Conservation (phyloP, 768 basidiomycete species). For the Amanita molliuscula region DNA sequence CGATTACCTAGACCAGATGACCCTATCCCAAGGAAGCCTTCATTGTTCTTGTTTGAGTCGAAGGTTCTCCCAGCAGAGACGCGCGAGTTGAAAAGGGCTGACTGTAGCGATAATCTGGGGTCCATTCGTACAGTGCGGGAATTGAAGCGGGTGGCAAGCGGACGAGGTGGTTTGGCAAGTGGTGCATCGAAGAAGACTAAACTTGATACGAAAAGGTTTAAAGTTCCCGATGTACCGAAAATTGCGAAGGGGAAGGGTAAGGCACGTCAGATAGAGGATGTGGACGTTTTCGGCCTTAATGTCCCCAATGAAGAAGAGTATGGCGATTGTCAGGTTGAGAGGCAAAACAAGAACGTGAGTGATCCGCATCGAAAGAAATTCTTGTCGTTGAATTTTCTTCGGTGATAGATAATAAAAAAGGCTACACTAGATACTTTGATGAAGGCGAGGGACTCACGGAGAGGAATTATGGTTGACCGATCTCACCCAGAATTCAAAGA, state of each 20-base stretch:
- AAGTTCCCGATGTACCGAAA: slow-evolving; percentile 37
- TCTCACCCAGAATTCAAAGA: slow-evolving; percentile 43
- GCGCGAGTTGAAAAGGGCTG: neutral
- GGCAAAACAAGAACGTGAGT: slow-evolving; percentile 51
- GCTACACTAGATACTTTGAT: slow-evolving; percentile 29
- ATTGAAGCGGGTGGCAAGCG: slow-evolving; percentile 22
- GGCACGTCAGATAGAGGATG: slow-evolving; percentile 29
- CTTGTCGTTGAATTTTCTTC: neutral
- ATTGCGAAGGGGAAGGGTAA: slow-evolving; percentile 16
- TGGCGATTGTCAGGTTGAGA: slow-evolving; percentile 31
- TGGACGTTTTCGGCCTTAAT: slow-evolving; percentile 27
- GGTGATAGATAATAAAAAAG: slow-evolving; percentile 33
- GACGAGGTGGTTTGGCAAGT: slow-evolving; percentile 10
- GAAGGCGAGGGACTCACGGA: slow-evolving; percentile 26
- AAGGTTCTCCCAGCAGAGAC: slow-evolving; percentile 8
- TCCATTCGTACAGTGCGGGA: slow-evolving; percentile 8
- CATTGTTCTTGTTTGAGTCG: slow-evolving; percentile 24
- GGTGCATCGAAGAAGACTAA: slow-evolving; percentile 23
- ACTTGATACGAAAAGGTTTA: slow-evolving; percentile 25
- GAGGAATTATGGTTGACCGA: slow-evolving; percentile 23
- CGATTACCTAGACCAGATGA: slow-evolving; percentile 64
- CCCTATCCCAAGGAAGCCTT: slow-evolving; percentile 65
- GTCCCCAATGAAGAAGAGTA: slow-evolving; percentile 11
- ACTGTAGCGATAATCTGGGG: neutral
- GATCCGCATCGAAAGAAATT: neutral